Conservation (phyloP, 176 grass and related monocot species). For the Lolium rigidum region DNA sequence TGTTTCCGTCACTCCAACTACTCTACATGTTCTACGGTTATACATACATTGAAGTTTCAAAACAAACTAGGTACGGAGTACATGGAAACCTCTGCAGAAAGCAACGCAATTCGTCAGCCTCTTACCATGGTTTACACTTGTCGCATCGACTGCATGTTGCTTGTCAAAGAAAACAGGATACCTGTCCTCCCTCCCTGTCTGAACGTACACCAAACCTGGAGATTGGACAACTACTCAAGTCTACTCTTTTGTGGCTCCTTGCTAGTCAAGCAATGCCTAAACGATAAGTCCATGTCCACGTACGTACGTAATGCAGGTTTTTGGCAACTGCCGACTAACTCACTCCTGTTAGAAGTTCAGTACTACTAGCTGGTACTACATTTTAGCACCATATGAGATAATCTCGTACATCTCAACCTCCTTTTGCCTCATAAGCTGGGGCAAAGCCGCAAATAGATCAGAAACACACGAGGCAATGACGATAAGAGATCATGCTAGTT, state of each 20-base stretch:
- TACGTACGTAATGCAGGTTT: background rate
- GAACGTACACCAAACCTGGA: background rate
- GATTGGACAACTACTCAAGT: background rate
- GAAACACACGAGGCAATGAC: background rate
- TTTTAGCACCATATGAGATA: background rate
- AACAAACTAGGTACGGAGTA: background rate
- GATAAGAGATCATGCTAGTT: background rate
- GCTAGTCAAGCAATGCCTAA: background rate
- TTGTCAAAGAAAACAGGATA: too few relatives aligned
- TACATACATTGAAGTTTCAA: background rate
- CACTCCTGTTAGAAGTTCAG: background rate
- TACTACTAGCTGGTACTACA: background rate
- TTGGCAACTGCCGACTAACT: background rate
- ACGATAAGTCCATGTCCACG: background rate
- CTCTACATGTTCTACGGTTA: background rate
- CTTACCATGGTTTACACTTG: background rate
- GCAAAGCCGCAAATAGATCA: background rate
- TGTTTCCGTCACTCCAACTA: background rate
- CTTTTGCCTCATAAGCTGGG: background rate
- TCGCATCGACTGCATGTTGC: background rate
- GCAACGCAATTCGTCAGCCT: background rate
- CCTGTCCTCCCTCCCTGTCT: background rate
- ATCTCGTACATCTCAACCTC: background rate
- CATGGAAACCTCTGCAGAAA: background rate
- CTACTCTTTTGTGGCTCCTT: background rate